Conservation (phyloP, 2,329 filamentous ascomycete species). For the Triangularia verruculosa region DNA sequence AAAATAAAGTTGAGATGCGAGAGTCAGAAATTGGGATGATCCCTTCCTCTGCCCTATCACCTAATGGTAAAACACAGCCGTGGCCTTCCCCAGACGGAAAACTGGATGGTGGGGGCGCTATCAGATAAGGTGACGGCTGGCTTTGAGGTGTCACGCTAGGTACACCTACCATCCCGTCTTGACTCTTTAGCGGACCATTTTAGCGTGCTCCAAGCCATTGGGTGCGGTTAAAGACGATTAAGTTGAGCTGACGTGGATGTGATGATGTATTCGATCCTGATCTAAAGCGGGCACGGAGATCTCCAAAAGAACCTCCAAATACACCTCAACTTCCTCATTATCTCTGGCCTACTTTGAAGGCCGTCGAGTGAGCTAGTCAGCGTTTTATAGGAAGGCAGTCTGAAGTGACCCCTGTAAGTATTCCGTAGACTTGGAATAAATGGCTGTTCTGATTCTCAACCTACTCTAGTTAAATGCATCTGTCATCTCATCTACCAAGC, state of each 20-base stretch:
- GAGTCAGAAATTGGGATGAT: background rate
- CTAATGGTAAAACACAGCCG: background rate
- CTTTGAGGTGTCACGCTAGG: background rate
- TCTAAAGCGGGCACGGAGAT: background rate
- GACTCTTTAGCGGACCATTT: background rate
- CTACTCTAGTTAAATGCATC: too few species aligned
- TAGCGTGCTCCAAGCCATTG: background rate
- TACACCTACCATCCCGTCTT: background rate
- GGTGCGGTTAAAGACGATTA: conserved; percentile 1
- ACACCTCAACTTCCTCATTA: background rate
- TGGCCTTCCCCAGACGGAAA: background rate
- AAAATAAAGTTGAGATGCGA: background rate
- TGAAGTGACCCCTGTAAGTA: too few species aligned
- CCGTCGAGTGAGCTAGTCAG: too few species aligned
- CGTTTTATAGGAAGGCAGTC: too few species aligned
- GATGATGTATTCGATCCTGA: background rate
- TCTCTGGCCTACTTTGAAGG: background rate
- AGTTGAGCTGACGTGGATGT: conserved; percentile 2
- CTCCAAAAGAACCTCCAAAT: background rate
- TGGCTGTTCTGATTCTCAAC: too few species aligned
- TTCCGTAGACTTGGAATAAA: too few species aligned
- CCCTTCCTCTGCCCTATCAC: background rate
- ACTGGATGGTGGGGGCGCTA: background rate
- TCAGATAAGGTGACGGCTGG: background rate
- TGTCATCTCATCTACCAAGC: too few species aligned